Evolutionary conservation across 139 green algal genomes (phyloP).

Genomic region (Ettlia oleoabundans): DNA sequence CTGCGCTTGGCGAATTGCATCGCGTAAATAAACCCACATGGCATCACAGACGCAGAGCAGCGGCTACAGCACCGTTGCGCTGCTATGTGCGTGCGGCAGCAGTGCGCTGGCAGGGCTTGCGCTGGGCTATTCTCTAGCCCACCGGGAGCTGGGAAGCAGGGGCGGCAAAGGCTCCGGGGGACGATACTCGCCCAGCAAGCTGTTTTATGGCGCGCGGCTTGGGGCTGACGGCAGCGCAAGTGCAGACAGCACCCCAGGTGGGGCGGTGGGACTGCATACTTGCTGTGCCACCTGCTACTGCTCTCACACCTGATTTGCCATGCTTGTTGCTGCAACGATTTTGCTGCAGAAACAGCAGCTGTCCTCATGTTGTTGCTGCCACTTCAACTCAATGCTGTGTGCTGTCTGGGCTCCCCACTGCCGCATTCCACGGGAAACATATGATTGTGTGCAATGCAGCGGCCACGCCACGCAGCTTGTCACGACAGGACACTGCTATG

Average conservation of each 20-base stretch:
- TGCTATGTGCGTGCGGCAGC: background rate
- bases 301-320: too few relatives aligned
- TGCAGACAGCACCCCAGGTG: constrained; percentile 13
- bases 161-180: background rate
- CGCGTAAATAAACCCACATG: background rate
- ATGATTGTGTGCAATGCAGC: background rate
- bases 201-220: background rate
- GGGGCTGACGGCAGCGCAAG: background rate
- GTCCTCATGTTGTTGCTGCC: too few relatives aligned
- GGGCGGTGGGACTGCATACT: too few relatives aligned
- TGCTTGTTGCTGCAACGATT: too few relatives aligned
- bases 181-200: background rate
- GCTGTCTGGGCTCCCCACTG: too few relatives aligned
- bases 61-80: background rate
- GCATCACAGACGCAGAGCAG: background rate
- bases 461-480: constrained; percentile 7
- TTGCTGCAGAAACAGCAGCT: too few relatives aligned
- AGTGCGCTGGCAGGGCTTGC: background rate
- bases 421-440: too few relatives aligned
- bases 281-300: too few relatives aligned
- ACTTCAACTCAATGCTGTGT: too few relatives aligned
- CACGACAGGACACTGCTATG: background rate
- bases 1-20: background rate
- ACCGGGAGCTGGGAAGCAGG: background rate
- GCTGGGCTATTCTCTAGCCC: background rate